These are phyloP conservation scores for Spatholobus suberectus DNA, from an alignment of 306 rosid species.

Conservation along the genomic window DNA sequence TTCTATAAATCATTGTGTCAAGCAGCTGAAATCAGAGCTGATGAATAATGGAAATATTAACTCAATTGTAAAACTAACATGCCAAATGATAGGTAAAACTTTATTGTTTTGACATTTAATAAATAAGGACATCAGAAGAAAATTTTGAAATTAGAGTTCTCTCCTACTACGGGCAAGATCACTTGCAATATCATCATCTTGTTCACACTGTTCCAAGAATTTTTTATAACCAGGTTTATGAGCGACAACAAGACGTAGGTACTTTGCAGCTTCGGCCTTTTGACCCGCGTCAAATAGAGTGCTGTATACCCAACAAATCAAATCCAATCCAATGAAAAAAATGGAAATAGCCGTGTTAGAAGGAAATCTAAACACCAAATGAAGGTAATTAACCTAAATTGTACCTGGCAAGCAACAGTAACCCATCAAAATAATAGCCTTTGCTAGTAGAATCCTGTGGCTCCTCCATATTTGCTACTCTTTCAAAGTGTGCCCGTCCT, in stretches of 20 bases:
- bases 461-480: constrained; percentile 76
- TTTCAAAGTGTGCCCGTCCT: constrained; percentile 77
- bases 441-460: constrained; percentile 79
- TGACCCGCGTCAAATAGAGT: constrained; percentile 70
- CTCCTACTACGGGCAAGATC: constrained; percentile 79
- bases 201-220: constrained; percentile 73
- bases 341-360: constrained; percentile 2
- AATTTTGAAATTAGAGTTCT: constrained; percentile 55
- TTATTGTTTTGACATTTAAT: background rate
- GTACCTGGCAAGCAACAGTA: constrained; percentile 84
- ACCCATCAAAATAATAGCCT: constrained; percentile 80
- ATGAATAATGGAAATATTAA: constrained; percentile 17
- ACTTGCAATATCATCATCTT: constrained; percentile 53
- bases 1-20: background rate
- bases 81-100: background rate
- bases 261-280: constrained; percentile 77
- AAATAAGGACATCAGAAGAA: constrained; percentile 16
- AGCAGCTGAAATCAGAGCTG: constrained; percentile 25
- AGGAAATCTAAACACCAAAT: background rate
- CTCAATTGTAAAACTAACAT: background rate
- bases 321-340: constrained; percentile 30
- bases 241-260: constrained; percentile 79
- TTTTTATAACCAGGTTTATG: constrained; percentile 65
- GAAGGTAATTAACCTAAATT: background rate
- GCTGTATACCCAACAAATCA: constrained; percentile 54